Base-by-base conservation (phyloP, 345 rosid genomes). In the Carallia brachiata region DNA sequence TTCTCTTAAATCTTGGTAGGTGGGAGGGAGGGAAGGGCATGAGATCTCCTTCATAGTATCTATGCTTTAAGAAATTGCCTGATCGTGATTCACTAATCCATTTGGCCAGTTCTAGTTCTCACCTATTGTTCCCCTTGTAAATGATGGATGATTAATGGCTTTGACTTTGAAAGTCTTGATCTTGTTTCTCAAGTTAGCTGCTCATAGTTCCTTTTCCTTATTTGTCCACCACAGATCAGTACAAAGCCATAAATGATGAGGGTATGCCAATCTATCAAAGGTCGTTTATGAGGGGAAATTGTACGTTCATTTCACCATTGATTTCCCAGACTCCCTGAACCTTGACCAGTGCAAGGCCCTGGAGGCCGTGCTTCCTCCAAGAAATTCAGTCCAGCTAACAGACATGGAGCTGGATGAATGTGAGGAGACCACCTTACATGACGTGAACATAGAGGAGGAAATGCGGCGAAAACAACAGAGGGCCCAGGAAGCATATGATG, bases 401-500 rank as follows among this genome's bases (percentile, higher is more conserved):
- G 87, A 81, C 61, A 85, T 87, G 91, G 91, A 89, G 75, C 50
- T 85, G 61, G 90, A 89, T 66, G 87, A 87, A 55, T 89, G 94
- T 3, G 94, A 89, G 73, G 91, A 87, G 82, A 83, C 91, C 28
- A 87, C 87, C 16, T 50, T 89, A 72, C 86, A 84, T n/a, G 91
- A 89, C 67, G 87, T 87, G 7, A 85, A 84, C 79, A 81, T 82
- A 0, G 88, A 86, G 69, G 89, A 89, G 63, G 90, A 84, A 72
- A 77, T 79, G 86, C 78, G 85, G 75, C 61, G 86, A 68, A 85
- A 80, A 77, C 82, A 75, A 23, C 84, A 81, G 60, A 87, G 75
- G n/a, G 86, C 77, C n/a, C 88, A 70, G 39, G 92, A 83, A 75
- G 89, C 90, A 19, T 87, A 88, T 15, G 89, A 88, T 13, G 92